Conservation (phyloP, 768 basidiomycete genomes). For the Epithele typhae region DNA sequence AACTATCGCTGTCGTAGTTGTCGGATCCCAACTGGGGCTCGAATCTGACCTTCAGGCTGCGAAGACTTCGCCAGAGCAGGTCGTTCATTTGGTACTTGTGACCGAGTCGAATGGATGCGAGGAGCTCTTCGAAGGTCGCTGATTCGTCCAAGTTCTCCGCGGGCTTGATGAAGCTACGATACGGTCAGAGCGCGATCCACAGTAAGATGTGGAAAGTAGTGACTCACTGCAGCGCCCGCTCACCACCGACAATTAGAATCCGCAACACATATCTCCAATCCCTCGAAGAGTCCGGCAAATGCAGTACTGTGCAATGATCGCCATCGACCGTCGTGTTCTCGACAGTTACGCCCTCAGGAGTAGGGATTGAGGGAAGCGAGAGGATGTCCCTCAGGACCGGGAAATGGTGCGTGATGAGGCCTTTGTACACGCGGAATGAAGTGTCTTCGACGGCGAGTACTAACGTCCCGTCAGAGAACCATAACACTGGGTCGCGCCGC, state of each 20-base stretch:
- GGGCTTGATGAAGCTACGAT: neutral
- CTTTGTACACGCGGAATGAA: slow-evolving; percentile 23
- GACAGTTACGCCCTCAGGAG: too few species aligned
- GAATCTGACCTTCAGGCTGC: neutral
- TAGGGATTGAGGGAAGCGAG: neutral
- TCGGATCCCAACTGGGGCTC: neutral
- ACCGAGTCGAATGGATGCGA: neutral
- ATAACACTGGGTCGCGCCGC: slow-evolving; percentile 20
- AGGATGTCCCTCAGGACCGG: slow-evolving; percentile 20
- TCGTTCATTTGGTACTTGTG: neutral
- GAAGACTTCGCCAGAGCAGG: neutral
- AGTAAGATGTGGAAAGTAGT: neutral
- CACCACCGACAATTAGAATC: neutral
- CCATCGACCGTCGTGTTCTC: too few species aligned
- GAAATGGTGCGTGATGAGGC: slow-evolving; percentile 19
- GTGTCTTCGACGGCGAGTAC: slow-evolving; percentile 21
- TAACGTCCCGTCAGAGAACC: slow-evolving; percentile 27
- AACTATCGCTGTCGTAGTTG: neutral
- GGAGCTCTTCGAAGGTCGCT: neutral
- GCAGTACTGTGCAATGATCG: neutral
- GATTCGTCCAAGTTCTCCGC: too few species aligned
- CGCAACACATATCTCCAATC: neutral
- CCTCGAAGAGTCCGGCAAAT: neutral
- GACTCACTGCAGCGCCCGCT: neutral
- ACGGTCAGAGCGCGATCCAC: neutral